Conservation (phyloP, 345 rosid genomes). For the Garcia nutans region DNA sequence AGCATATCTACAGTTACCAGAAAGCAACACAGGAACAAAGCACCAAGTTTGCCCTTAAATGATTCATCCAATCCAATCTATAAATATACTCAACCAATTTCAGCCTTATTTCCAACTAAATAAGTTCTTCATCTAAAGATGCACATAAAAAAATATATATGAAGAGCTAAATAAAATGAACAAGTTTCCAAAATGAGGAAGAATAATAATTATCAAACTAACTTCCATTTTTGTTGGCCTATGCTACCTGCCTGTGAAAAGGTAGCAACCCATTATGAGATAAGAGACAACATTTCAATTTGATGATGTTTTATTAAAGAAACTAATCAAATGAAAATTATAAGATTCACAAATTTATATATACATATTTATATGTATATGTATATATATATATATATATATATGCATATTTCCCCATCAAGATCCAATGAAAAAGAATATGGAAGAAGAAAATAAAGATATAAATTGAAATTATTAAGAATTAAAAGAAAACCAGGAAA, state of each 20-base stretch:
- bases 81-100: not conserved
- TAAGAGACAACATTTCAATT: constrained; percentile 21
- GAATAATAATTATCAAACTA: constrained; percentile 3
- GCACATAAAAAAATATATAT: not conserved
- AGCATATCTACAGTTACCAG: constrained; percentile 3
- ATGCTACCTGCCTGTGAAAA: constrained; percentile 3
- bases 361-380: too few species aligned
- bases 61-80: not conserved
- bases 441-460: not conserved
- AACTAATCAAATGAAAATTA: constrained; percentile 23
- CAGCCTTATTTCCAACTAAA: constrained; percentile 6
- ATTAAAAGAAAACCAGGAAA: not conserved
- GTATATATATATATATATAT: too few species aligned
- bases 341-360: constrained; percentile 9
- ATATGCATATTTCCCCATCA: constrained; percentile 30
- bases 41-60: constrained; percentile 1
- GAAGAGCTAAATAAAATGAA: constrained; percentile 1
- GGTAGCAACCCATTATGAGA: constrained; percentile 16
- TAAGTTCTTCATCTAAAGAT: not conserved
- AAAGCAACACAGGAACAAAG: not conserved
- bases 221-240: constrained; percentile 16
- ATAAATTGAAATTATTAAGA: not conserved
- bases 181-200: constrained; percentile 19
- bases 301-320: constrained; percentile 16
- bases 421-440: constrained; percentile 28